Evolutionary conservation across 1,284 basidiomycete species (phyloP), one percentile per base, ranked within the genome.

Genomic region (Coniferiporia weirii): DNA sequence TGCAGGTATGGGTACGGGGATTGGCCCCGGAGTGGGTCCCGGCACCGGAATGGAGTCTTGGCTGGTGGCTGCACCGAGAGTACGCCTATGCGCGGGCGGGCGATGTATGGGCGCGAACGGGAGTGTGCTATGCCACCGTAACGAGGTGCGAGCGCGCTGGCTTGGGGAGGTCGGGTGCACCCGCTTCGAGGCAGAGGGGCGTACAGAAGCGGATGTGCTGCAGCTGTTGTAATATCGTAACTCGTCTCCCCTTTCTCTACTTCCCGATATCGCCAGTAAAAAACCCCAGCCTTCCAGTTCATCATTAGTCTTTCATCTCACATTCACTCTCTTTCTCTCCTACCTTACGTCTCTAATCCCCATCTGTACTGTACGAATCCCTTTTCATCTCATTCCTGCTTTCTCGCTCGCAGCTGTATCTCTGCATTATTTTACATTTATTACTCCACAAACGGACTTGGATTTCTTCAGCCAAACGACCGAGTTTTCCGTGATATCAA

Each of bases 81-180:
- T 17, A 36, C 68, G 60, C 61, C 65, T 60, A 35, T 74, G 70
- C 63, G 64, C 67, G 15, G 68, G 68, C 8, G 72, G 72, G 5
- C 71, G 69, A 61, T 76, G 70, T 52, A 72, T 73, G 67, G 71
- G 71, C 4, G 63, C 66, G n/a, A 66, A 68, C 0, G 72, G 73
- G 50, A 76, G 71, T 56, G 64, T 77, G 4, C 46, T 74, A 3
- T 76, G 75, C 65, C 69, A 74, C 63, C 70, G 72, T 57, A 75
- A 79, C 52, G 72, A 75, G 51, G 75, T 76, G 59, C 72, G 76
- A 34, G 65, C 66, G 49, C 67, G 64, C 36, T 84, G 81, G 75
- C 67, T 85, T 19, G 70, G 69, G 54, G 65, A 65, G 35, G 72
- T 82, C 52, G 73, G 75, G 17, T 85, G 83, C 63, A 72, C 73